These are phyloP conservation scores for Begonia loranthoides DNA, from an alignment of 306 rosid genomes.

Conservation along the genomic window DNA sequence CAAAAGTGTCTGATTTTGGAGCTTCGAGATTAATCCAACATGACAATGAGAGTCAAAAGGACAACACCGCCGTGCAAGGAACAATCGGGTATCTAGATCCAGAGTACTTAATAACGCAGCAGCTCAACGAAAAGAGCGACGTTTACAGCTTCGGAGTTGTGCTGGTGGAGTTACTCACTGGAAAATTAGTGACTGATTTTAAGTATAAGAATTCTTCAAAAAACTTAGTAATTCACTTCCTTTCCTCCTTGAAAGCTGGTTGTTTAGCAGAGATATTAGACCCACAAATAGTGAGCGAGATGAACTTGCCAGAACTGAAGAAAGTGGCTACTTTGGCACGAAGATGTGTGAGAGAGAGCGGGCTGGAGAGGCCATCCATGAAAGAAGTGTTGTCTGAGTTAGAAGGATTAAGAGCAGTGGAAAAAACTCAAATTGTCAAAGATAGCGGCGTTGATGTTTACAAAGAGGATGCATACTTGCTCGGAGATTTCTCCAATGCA, in stretches of 20 bases:
- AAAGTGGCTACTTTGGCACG: neutral
- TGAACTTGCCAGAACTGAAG: neutral
- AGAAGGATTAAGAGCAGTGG: neutral
- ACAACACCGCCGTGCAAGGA: neutral
- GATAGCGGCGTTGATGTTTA: too few species aligned
- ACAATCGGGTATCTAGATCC: neutral
- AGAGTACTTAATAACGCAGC: neutral
- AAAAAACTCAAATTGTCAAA: too few species aligned
- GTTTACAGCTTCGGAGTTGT: constrained; percentile 1
- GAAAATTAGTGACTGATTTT: neutral
- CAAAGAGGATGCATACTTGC: too few species aligned
- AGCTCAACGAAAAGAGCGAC: neutral
- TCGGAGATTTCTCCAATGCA: too few species aligned
- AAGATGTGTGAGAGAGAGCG: neutral
- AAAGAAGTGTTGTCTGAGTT: constrained; percentile 1
- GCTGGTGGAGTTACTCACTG: neutral
- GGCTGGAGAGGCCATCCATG: constrained; percentile 1
- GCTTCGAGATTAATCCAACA: neutral
- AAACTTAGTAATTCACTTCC: neutral
- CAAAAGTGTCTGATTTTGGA: constrained; percentile 4
- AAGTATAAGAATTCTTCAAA: neutral
- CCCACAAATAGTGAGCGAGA: neutral
- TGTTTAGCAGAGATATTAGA: neutral
- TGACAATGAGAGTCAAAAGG: neutral
- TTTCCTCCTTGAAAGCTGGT: neutral